Conservation (phyloP, 495 filamentous ascomycete species). For the Penicillium diatomitis region DNA sequence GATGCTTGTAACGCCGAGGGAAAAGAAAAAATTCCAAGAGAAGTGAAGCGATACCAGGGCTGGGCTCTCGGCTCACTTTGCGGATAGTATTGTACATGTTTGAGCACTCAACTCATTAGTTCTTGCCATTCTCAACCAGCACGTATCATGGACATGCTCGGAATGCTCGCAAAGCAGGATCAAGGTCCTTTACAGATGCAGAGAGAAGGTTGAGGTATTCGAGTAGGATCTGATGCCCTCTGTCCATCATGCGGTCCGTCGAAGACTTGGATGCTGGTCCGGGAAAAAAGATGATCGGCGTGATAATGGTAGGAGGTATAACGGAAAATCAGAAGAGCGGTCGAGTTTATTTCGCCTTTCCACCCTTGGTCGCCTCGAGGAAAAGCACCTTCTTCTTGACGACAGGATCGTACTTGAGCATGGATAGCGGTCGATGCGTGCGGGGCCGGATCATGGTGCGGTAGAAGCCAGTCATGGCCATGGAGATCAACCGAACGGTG, state of each 20-base stretch:
- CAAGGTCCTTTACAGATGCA: no score
- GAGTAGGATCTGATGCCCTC: no score
- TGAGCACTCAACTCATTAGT: no score
- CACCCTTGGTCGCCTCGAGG: conserved; percentile 73
- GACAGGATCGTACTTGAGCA: conserved; percentile 98
- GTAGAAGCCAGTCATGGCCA: conserved; percentile 98
- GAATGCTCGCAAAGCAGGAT: no score
- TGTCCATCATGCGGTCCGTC: no score
- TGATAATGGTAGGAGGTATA: background rate
- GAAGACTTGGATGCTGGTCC: conserved; percentile 8
- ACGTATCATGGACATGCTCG: no score
- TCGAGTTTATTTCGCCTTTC: conserved; percentile 28
- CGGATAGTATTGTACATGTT: no score
- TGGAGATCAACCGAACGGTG: conserved; percentile 88
- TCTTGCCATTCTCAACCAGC: no score
- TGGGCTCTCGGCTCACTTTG: no score
- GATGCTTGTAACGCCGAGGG: conserved; percentile 6
- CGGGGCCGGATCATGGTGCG: conserved; percentile 80
- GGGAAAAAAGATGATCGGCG: background rate
- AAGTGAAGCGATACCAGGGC: no score
- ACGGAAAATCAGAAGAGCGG: background rate
- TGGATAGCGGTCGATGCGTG: conserved; percentile 72
- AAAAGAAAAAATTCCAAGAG: no score
- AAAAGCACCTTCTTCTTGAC: conserved; percentile 93
- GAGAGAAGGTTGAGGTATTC: no score